Base-by-base conservation (phyloP, 495 filamentous ascomycete genomes). In the Lophiotrema nucula region DNA sequence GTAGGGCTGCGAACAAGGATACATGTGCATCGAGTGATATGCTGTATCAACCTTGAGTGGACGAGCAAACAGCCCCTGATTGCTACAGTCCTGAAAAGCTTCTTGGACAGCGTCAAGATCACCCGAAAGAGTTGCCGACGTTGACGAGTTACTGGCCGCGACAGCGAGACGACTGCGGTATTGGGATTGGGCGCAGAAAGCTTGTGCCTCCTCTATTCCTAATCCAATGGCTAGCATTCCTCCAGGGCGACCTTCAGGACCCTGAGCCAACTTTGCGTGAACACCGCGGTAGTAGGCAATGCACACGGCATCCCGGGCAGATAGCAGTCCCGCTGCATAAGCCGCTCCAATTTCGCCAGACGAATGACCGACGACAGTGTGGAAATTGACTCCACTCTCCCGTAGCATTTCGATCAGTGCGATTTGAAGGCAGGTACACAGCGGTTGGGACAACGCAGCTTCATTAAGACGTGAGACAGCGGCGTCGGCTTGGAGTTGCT, bases 11-110 rank as follows among this genome's bases (percentile, higher is more conserved):
- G 31, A 11, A 6, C 25, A 35, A 4, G 26, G 26, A 11, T 8
- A 4, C 48, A 56, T 62, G 28, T 48, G 39, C 45, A 19, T 13
- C 24, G 53, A 56, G 53, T 62, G 52, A 52, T 56, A 56, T 4
- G 52, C 59, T 19, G 16, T 28, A 16, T 62, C 53, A 22, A 57
- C 59, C 21, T 16, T 8, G 1, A 52, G 44, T 16, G 21, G 12
- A 6, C 52, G 5, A 1, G 26, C 45, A 46, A 54, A 62, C n/a
- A 47, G 31, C 1, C 26, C 28, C 5, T 35, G 3, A 13, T 27
- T 22, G 8, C 18, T 18, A 4, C 48, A 22, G 2, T 15, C 15
- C 2, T 10, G 19, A 15, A 25, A 22, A 3, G 46, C 2, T 4
- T 46, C 35, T 23, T 22, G 42, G 11, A 62, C 26, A 2, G 39